A percentile compares a stretch with the other conserved stretches of the same genome.
phyloP scores from a whole-genome alignment of 805 yeast genomes.

The Myxozyma sirexii region DNA sequence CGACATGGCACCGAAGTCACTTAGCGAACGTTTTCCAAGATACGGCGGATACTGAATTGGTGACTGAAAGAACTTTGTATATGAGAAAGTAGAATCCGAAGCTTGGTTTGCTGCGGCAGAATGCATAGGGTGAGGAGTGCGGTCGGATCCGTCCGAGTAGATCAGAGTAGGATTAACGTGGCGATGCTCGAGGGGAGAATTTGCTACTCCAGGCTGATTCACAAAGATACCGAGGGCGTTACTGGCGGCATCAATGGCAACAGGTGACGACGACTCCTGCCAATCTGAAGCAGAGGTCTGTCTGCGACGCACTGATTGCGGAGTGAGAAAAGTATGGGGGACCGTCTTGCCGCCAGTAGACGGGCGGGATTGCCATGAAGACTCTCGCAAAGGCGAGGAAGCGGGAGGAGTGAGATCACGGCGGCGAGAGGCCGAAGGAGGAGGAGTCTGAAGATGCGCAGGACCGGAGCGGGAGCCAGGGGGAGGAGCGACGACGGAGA shows the following conservation, averaged over 20 bases:
- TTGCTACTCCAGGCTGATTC: neutral
- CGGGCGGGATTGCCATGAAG: neutral
- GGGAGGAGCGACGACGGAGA: conserved; percentile 21
- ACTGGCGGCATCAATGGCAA: conserved; percentile 14
- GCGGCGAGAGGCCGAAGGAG: conserved; percentile 13
- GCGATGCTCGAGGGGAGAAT: conserved; percentile 3
- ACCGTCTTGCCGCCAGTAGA: conserved; percentile 8
- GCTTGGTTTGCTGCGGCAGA: neutral
- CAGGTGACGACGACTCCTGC: conserved; percentile 11
- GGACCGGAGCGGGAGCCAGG: conserved; percentile 1
- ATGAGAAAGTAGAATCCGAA: neutral
- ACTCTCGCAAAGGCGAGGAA: neutral
- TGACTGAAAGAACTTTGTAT: conserved; percentile 23
- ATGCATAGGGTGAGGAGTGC: neutral
- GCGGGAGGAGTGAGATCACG: conserved; percentile 9
- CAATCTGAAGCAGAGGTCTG: conserved; percentile 7
- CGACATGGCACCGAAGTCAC: conserved; percentile 22
- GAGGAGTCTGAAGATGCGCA: conserved; percentile 17
- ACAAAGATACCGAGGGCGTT: conserved; percentile 34
- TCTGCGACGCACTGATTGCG: conserved; percentile 21
- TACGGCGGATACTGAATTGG: conserved; percentile 30
- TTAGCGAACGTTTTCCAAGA: conserved; percentile 26
- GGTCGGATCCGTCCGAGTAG: conserved; percentile 4
- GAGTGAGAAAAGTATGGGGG: conserved; percentile 16
- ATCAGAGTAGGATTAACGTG: conserved; percentile 26